Conservation (phyloP, 1,139 yeast species). For the Taphrina confusa region DNA sequence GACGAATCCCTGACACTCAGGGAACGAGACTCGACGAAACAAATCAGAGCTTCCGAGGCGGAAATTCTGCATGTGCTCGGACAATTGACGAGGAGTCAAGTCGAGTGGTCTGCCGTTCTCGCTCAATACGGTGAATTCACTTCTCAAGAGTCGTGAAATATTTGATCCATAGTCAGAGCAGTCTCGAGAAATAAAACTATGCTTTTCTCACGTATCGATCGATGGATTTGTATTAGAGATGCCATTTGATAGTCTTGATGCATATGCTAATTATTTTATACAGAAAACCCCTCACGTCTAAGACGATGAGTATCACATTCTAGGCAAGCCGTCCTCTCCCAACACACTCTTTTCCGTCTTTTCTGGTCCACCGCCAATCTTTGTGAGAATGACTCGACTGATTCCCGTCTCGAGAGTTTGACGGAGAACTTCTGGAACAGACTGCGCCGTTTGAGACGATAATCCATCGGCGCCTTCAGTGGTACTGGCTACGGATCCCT, state of each 20-base stretch:
- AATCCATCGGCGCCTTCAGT: slow-evolving; percentile 64
- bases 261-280: neutral
- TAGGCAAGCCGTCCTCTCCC: slow-evolving; percentile 36
- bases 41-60: slow-evolving; percentile 87
- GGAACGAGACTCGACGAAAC: slow-evolving; percentile 96
- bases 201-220: too few relatives aligned
- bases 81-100: slow-evolving; percentile 26
- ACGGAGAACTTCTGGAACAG: slow-evolving; percentile 67
- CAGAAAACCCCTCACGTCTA: neutral
- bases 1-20: slow-evolving; percentile 84
- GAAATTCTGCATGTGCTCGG: slow-evolving; percentile 78
- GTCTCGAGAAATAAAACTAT: too few relatives aligned
- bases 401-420: slow-evolving; percentile 72
- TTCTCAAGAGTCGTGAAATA: slow-evolving; percentile 5
- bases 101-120: slow-evolving; percentile 36
- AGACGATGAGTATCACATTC: neutral
- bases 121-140: slow-evolving; percentile 37
- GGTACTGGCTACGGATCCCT: slow-evolving; percentile 54
- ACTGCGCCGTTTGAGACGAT: slow-evolving; percentile 53
- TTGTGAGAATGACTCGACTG: slow-evolving; percentile 75
- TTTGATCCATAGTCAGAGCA: neutral
- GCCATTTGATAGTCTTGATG: too few relatives aligned
- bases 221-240: too few relatives aligned
- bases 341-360: slow-evolving; percentile 34
- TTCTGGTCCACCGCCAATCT: slow-evolving; percentile 82